Percentiles rank a stretch among this genome's conserved stretches.
Evolutionary conservation across 352 stramenopile species (phyloP).

Genomic region (Phytophthora hybrid): DNA sequence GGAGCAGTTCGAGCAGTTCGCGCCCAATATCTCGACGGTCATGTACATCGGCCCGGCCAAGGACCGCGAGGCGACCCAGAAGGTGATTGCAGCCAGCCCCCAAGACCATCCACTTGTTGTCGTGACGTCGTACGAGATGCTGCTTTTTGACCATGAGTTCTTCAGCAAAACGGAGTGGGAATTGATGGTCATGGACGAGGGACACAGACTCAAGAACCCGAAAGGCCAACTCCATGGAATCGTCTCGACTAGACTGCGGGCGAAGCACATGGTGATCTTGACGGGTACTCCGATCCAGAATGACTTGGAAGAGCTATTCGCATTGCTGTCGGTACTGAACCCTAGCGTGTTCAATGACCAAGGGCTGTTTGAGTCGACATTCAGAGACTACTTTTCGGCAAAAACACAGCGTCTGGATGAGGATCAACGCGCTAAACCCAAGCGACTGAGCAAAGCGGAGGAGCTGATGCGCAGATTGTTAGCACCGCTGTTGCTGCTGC

Average conservation of each 20-base stretch:
- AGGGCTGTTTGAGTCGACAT: conserved; percentile 58
- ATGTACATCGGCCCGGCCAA: conserved; percentile 69
- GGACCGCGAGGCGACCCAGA: conserved; percentile 49
- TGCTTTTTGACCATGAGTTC: conserved; percentile 67
- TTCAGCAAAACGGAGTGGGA: conserved; percentile 60
- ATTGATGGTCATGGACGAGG: conserved; percentile 88
- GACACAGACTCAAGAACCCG: conserved; percentile 90
- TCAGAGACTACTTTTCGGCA: conserved; percentile 70
- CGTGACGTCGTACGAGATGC: conserved; percentile 80
- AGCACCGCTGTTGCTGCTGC: conserved; percentile 66
- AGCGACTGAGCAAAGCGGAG: conserved; percentile 42
- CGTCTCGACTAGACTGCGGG: conserved; percentile 48
- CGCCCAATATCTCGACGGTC: conserved; percentile 54
- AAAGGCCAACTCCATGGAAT: conserved; percentile 63
- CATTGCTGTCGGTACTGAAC: conserved; percentile 84
- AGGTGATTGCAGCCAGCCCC: conserved; percentile 20
- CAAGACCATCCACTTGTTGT: conserved; percentile 54
- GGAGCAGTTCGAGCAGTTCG: conserved; percentile 80
- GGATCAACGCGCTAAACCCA: conserved; percentile 32
- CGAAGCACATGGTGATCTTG: conserved; percentile 64
- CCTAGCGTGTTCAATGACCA: conserved; percentile 83
- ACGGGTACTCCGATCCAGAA: conserved; percentile 93
- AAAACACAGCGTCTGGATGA: conserved; percentile 59
- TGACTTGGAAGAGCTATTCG: conserved; percentile 83
- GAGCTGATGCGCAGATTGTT: conserved; percentile 68